These are phyloP conservation scores for Chaetomium strumarium DNA, from an alignment of 2,329 filamentous ascomycete species.

Conservation along the genomic window DNA sequence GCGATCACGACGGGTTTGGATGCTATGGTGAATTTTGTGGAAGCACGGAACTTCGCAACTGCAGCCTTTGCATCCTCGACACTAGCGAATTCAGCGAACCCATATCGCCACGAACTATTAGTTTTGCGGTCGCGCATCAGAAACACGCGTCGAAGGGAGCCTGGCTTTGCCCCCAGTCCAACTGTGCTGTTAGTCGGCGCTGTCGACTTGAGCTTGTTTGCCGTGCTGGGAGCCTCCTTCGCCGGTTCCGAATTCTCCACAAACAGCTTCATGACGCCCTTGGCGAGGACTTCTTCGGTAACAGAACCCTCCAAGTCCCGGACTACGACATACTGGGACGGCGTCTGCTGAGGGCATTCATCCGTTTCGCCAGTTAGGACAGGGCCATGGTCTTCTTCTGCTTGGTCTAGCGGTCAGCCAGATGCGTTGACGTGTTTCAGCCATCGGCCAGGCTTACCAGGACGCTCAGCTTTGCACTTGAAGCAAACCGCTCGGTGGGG, in stretches of 20 bases:
- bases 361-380: conserved; percentile 40
- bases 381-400: conserved; percentile 29
- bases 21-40: conserved; percentile 71
- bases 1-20: conserved; percentile 65
- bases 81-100: conserved; percentile 76
- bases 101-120: conserved; percentile 72
- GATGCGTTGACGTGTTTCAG: background rate
- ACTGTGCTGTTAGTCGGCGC: conserved; percentile 49
- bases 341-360: conserved; percentile 42
- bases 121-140: conserved; percentile 67
- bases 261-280: conserved; percentile 68
- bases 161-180: conserved; percentile 64
- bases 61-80: conserved; percentile 71
- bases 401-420: conserved; percentile 4
- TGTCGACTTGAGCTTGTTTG: conserved; percentile 53
- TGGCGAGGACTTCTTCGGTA: conserved; percentile 65
- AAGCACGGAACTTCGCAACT: conserved; percentile 63
- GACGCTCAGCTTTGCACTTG: conserved; percentile 49
- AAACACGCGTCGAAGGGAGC: conserved; percentile 70
- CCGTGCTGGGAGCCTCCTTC: conserved; percentile 39
- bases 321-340: conserved; percentile 72
- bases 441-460: conserved; percentile 35
- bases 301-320: conserved; percentile 65
- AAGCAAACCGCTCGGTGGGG: conserved; percentile 51
- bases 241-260: conserved; percentile 47